Conservation (phyloP, 148 eudicot species). For the Rhododendron vialii region DNA sequence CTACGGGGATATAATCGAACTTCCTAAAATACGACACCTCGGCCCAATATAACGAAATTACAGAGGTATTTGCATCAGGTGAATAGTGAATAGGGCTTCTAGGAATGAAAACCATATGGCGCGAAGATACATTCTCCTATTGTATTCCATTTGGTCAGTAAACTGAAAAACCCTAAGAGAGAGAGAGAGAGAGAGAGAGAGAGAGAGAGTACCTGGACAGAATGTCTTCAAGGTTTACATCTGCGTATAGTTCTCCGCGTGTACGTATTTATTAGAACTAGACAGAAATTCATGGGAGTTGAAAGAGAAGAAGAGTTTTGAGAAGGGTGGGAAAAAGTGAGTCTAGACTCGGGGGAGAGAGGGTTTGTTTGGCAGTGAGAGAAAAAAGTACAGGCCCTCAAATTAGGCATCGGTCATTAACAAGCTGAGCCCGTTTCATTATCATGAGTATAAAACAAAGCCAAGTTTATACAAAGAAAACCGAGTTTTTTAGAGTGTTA, state of each 20-base stretch:
- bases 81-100: background rate
- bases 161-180: background rate
- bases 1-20: background rate
- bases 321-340: background rate
- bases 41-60: background rate
- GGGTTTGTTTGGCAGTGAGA: background rate
- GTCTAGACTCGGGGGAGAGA: background rate
- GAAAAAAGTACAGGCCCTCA: background rate
- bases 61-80: background rate
- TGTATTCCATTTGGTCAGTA: background rate
- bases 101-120: background rate
- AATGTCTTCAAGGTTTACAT: background rate
- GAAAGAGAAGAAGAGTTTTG: background rate
- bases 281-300: background rate
- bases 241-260: background rate
- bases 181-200: background rate
- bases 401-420: background rate
- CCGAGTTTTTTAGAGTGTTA: too few species aligned
- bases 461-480: too few species aligned
- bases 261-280: background rate
- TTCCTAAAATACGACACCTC: background rate
- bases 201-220: background rate
- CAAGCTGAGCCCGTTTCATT: too few species aligned
- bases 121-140: background rate
- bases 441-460: too few species aligned